Conservation (phyloP, 2,329 filamentous ascomycete species). For the Beauveria asiatica region DNA sequence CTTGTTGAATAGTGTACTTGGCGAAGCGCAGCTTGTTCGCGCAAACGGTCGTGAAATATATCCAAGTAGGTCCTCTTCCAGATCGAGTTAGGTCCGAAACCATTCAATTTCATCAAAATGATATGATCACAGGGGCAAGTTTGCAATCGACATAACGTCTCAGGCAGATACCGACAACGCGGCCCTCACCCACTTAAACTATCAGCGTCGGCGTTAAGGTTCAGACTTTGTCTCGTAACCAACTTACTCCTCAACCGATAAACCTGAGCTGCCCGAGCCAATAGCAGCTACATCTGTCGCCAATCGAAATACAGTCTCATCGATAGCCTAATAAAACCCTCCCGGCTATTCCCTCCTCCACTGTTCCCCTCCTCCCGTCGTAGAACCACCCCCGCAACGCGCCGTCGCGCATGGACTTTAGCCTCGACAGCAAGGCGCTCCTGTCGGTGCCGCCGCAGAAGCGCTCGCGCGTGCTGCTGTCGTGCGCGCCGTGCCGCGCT, state of each 20-base stretch:
- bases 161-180: neutral
- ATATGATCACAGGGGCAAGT: neutral
- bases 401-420: constrained; percentile 1
- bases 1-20: neutral
- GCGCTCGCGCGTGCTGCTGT: constrained; percentile 41
- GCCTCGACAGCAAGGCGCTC: constrained; percentile 1
- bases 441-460: constrained; percentile 23
- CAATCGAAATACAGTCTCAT: neutral
- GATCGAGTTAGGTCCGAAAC: no score
- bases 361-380: neutral
- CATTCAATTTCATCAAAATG: no score
- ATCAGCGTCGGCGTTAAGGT: neutral
- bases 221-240: neutral
- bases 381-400: neutral
- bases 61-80: no score
- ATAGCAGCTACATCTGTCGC: neutral
- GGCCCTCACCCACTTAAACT: neutral
- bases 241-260: neutral
- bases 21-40: neutral
- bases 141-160: neutral
- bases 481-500: constrained; percentile 41
- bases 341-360: neutral
- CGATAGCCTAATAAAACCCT: neutral
- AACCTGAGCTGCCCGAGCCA: neutral
- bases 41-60: neutral